Evolutionary conservation across 2,329 filamentous ascomycete genomes (phyloP).

Genomic region (Neopestalotiopsis clavispora): DNA sequence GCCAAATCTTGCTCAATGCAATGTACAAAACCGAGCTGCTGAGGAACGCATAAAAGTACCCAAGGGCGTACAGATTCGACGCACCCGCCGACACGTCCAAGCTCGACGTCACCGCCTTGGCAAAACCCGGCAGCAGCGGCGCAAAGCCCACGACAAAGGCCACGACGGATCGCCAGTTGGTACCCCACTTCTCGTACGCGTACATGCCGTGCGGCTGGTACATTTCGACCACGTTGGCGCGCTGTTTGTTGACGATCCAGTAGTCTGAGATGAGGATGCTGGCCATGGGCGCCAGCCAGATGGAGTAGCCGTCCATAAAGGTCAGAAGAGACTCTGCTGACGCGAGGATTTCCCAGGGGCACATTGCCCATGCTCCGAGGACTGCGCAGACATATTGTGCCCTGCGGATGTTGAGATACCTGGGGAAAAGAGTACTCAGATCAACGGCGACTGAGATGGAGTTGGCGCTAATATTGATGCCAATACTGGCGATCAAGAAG

Average conservation of each 20-base stretch:
- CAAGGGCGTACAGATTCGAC: conserved; percentile 10
- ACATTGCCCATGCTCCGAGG: conserved; percentile 21
- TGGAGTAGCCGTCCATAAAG: conserved; percentile 20
- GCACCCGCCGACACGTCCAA: conserved; percentile 2
- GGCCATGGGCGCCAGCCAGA: conserved; percentile 22
- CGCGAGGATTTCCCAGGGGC: conserved; percentile 22
- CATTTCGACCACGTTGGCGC: conserved; percentile 16
- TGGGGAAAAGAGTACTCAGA: conserved; percentile 21
- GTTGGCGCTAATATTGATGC: conserved; percentile 23
- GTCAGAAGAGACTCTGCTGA: conserved; percentile 21
- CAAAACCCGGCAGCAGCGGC: conserved; percentile 14
- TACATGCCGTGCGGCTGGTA: conserved; percentile 20
- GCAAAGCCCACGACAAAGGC: conserved; percentile 15
- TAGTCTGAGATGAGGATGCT: conserved; percentile 23
- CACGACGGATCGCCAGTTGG: conserved; percentile 12
- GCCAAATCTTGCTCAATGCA: conserved; percentile 17
- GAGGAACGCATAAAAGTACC: conserved; percentile 16
- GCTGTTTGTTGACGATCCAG: conserved; percentile 22
- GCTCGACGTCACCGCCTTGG: conserved; percentile 5
- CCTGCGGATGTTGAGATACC: conserved; percentile 21
- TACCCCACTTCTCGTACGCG: conserved; percentile 17
- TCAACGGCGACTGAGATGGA: conserved; percentile 22
- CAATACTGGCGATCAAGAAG: conserved; percentile 23
- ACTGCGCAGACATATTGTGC: conserved; percentile 21
- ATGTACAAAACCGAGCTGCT: conserved; percentile 16